Evolutionary conservation across 768 basidiomycete species (phyloP).

Genomic region (Boletus pseudopeckii): DNA sequence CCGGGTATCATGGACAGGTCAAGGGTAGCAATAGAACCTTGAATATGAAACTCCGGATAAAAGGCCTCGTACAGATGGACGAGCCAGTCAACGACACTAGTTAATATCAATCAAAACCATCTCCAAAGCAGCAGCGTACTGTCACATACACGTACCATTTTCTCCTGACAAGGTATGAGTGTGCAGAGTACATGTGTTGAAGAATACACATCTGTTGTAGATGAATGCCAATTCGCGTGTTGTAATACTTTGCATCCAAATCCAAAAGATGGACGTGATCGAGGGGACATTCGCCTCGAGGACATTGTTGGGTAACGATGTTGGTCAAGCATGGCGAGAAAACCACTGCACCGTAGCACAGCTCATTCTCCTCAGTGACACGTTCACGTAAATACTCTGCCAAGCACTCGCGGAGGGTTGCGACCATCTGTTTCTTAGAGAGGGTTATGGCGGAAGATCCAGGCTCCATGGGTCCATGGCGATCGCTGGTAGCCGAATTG

Average conservation of each 20-base stretch:
- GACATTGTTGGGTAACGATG: too few species aligned
- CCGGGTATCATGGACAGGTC: slow-evolving; percentile 39
- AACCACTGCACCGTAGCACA: slow-evolving; percentile 27
- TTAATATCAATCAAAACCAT: too few species aligned
- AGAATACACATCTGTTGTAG: slow-evolving; percentile 50
- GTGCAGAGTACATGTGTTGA: slow-evolving; percentile 25
- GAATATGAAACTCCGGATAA: slow-evolving; percentile 42
- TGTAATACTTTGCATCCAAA: slow-evolving; percentile 33
- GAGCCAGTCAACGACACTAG: slow-evolving; percentile 36
- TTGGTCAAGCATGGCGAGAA: slow-evolving; percentile 40
- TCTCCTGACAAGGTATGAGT: background rate
- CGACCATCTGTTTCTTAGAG: slow-evolving; percentile 21
- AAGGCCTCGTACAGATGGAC: slow-evolving; percentile 46
- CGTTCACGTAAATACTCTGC: slow-evolving; percentile 23
- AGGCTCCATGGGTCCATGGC: background rate
- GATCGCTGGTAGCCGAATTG: background rate
- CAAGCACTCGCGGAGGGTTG: slow-evolving; percentile 23
- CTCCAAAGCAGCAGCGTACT: too few species aligned
- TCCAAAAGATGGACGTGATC: slow-evolving; percentile 24
- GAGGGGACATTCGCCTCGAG: too few species aligned
- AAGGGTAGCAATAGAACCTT: slow-evolving; percentile 43
- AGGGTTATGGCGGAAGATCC: slow-evolving; percentile 11
- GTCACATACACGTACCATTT: slow-evolving; percentile 3
- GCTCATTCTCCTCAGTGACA: slow-evolving; percentile 32
- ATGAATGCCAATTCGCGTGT: slow-evolving; percentile 41